These are phyloP conservation scores for Fonsecaea monophora DNA, from an alignment of 2,329 filamentous ascomycete species.

Conservation along the genomic window DNA sequence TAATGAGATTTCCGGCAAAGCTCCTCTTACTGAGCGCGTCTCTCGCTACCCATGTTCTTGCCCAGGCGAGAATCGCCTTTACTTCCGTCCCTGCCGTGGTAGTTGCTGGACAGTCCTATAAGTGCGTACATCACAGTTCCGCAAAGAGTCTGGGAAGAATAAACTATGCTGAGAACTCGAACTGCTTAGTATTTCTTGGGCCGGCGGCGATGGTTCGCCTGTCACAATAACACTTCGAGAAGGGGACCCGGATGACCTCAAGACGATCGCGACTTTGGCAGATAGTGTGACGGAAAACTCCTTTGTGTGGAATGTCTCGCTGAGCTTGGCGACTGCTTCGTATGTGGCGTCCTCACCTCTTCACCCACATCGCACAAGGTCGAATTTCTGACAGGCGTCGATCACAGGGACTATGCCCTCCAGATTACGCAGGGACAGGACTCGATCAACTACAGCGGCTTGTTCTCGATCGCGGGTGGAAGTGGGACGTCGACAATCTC, in stretches of 20 bases:
- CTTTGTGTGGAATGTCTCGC: slow-evolving; percentile 34
- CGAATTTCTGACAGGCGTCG: background rate
- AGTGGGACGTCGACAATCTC: slow-evolving; percentile 34
- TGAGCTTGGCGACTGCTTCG: slow-evolving; percentile 42
- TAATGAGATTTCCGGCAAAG: slow-evolving; percentile 59
- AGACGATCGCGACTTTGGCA: slow-evolving; percentile 57
- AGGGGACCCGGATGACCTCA: slow-evolving; percentile 58
- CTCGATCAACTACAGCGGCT: slow-evolving; percentile 63
- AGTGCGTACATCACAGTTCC: slow-evolving; percentile 18
- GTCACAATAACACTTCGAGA: slow-evolving; percentile 64
- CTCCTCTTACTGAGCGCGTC: slow-evolving; percentile 56
- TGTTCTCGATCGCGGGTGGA: slow-evolving; percentile 55
- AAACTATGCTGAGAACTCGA: slow-evolving; percentile 31
- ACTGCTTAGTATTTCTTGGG: slow-evolving; percentile 55
- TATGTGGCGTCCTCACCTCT: slow-evolving; percentile 42
- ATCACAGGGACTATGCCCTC: slow-evolving; percentile 61
- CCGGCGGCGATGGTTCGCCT: slow-evolving; percentile 48
- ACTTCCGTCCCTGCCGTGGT: slow-evolving; percentile 59
- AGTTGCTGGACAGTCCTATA: slow-evolving; percentile 53
- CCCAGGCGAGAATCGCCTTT: slow-evolving; percentile 57
- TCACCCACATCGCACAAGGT: background rate
- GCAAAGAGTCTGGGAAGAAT: background rate
- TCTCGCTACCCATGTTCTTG: slow-evolving; percentile 54
- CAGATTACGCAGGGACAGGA: slow-evolving; percentile 61
- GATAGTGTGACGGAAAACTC: slow-evolving; percentile 29